Base-by-base conservation (phyloP, 179 eudicot genomes). In the Vitellaria paradoxa region DNA sequence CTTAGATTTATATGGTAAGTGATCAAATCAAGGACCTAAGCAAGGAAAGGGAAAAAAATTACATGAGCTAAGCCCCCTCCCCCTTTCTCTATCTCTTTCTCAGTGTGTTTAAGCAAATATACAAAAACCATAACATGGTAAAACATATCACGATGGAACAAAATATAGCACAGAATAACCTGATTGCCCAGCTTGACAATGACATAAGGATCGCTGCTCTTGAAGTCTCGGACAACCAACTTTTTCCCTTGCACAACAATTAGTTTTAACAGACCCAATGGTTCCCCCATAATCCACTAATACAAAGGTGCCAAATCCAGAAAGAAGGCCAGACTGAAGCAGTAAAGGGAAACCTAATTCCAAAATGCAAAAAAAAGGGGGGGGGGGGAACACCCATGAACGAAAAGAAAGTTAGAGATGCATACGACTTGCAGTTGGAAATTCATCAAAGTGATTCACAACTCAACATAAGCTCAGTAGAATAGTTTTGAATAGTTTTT, bases 131-230 rank as follows among this genome's bases (percentile, higher is more conserved):
- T 42, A 42, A 42, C 45, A 42, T 42, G 3, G 45, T 42, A 42
- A 15, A 47, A 49, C 47, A 9, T 7, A 9, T 50, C 14, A 3
- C 4, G 45, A 53, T 75, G 23, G 63, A 52, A 66, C 13, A 47
- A 74, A 26, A 37, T 59, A 68, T 13, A 76, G 10, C 60, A 30
- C 21, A 65, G 53, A n/a, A 70, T 49, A 53, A 91, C 95, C 95
- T 91, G 90, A 76, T 82, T 70, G 24, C 90, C 90, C 68, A 87
- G 86, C 86, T 88, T 91, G 82, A 87, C 72, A 49, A 87, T 76
- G 80, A 91, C 93, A 82, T 91, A 91, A 70, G 96, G 96, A 82
- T 91, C 96, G 77, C 96, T 91, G 78, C 84, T 83, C 84, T 84
- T 91, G 86, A 91, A 90, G 77, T 91, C 96, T 68, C 96, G 80